Evolutionary conservation across 768 basidiomycete genomes (phyloP).

Genomic region (Lactarius pseudohatsudake): DNA sequence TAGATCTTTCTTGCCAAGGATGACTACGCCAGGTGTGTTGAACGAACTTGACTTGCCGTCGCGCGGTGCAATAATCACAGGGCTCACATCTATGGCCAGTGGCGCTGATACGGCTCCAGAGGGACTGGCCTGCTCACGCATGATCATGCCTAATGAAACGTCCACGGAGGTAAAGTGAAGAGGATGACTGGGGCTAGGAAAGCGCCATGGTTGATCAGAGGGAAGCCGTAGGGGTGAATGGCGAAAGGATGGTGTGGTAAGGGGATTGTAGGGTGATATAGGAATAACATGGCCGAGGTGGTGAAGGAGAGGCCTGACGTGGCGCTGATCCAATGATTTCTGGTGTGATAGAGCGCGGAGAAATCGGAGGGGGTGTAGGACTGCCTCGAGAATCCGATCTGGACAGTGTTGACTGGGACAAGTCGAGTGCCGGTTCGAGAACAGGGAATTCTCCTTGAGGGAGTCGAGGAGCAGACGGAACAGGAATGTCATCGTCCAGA

Average conservation of each 20-base stretch:
- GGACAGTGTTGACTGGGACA: conserved; percentile 23
- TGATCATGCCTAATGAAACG: conserved; percentile 63
- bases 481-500: conserved; percentile 19
- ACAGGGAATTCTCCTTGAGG: conserved; percentile 27
- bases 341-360: conserved; percentile 24
- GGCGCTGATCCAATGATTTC: conserved; percentile 10
- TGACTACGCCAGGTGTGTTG: conserved; percentile 34
- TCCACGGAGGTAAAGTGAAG: conserved; percentile 65
- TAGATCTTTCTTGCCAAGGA: conserved; percentile 29
- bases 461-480: conserved; percentile 26
- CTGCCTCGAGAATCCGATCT: conserved; percentile 22
- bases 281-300: conserved; percentile 43
- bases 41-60: conserved; percentile 43
- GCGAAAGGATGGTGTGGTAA: conserved; percentile 71
- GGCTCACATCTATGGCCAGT: conserved; percentile 39
- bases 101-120: conserved; percentile 30
- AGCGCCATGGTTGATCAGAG: conserved; percentile 81
- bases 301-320: conserved; percentile 31
- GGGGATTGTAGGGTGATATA: conserved; percentile 75
- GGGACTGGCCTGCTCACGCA: conserved; percentile 51
- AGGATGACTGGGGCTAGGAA: conserved; percentile 76
- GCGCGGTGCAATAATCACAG: conserved; percentile 35
- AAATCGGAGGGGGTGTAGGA: conserved; percentile 29
- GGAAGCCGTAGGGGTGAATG: conserved; percentile 74
- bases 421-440: conserved; percentile 23